Percentiles rank a stretch among this genome's conserved stretches.
These are phyloP conservation scores for Amaranthus cruentus DNA, from an alignment of 148 eudicot genomes.

Conservation along the genomic window DNA sequence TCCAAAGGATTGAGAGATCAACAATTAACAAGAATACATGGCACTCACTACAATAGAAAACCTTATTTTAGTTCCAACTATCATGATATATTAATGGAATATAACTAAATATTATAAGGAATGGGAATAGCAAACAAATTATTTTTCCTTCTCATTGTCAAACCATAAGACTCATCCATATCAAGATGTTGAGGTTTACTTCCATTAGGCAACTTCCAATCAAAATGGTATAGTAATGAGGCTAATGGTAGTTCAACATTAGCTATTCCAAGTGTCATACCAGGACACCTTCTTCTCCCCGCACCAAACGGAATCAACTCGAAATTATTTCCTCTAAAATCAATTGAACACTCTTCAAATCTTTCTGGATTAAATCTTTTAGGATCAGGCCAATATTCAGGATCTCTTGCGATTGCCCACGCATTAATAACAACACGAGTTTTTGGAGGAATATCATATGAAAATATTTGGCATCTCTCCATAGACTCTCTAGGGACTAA, in stretches of 20 bases:
- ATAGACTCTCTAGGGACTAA: slow-evolving; percentile 30
- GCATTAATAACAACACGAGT: slow-evolving; percentile 29
- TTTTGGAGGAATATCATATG: slow-evolving; percentile 23
- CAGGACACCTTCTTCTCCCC: slow-evolving; percentile 40
- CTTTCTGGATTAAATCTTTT: slow-evolving; percentile 34
- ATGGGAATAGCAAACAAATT: slow-evolving; percentile 16
- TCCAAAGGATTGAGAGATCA: no score
- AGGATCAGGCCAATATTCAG: slow-evolving; percentile 29
- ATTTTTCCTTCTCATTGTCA: slow-evolving; percentile 21
- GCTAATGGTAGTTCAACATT: slow-evolving; percentile 31
- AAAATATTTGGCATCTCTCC: slow-evolving; percentile 15
- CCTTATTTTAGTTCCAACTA: no score
- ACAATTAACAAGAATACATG: no score
- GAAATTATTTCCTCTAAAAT: slow-evolving; percentile 29
- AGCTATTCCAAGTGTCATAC: slow-evolving; percentile 27
- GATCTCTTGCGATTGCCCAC: slow-evolving; percentile 40
- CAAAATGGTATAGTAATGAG: slow-evolving; percentile 28
- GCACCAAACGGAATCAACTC: slow-evolving; percentile 39
- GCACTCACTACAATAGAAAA: no score
- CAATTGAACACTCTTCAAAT: slow-evolving; percentile 23
- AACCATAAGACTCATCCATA: slow-evolving; percentile 30
- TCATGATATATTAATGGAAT: no score
- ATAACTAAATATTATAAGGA: background rate
- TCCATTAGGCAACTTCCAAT: slow-evolving; percentile 30
- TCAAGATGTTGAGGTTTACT: slow-evolving; percentile 16